Conservation (phyloP, 768 basidiomycete genomes). For the Hygrophoropsis aurantiaca region DNA sequence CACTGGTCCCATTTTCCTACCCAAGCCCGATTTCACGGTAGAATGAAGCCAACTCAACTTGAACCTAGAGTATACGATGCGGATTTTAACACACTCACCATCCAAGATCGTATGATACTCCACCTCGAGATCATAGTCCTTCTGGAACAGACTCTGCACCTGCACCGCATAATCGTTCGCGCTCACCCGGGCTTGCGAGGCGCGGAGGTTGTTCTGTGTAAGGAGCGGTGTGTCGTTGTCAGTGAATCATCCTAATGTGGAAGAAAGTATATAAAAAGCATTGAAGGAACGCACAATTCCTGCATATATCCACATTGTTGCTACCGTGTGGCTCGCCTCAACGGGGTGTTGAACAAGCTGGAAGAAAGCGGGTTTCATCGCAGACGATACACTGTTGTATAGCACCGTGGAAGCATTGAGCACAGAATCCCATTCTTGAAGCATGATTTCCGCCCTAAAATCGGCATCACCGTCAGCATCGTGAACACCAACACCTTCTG, state of each 20-base stretch:
- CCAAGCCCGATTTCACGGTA: too few species aligned
- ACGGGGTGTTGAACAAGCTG: conserved; percentile 70
- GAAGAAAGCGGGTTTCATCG: conserved; percentile 61
- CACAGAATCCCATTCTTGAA: conserved; percentile 51
- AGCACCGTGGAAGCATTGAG: conserved; percentile 50
- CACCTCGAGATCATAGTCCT: conserved; percentile 59
- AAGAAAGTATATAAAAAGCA: too few species aligned
- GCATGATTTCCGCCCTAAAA: conserved; percentile 55
- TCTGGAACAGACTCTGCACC: conserved; percentile 56
- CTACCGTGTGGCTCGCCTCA: conserved; percentile 56
- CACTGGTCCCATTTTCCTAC: too few species aligned
- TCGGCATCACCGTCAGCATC: background rate
- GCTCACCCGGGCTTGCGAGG: conserved; percentile 62
- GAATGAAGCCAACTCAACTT: too few species aligned
- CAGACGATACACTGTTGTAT: conserved; percentile 49
- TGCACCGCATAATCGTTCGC: conserved; percentile 57
- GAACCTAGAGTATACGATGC: too few species aligned
- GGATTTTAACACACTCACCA: background rate
- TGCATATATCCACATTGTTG: conserved; percentile 56
- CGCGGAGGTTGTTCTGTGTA: conserved; percentile 43
- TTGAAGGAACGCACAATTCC: conserved; percentile 45
- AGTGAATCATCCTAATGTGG: too few species aligned
- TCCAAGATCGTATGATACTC: conserved; percentile 59
- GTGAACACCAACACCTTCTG: conserved; percentile 51
- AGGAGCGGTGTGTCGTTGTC: too few species aligned